Conservation (phyloP, 2,329 filamentous ascomycete species). For the Colletotrichum aenigma region DNA sequence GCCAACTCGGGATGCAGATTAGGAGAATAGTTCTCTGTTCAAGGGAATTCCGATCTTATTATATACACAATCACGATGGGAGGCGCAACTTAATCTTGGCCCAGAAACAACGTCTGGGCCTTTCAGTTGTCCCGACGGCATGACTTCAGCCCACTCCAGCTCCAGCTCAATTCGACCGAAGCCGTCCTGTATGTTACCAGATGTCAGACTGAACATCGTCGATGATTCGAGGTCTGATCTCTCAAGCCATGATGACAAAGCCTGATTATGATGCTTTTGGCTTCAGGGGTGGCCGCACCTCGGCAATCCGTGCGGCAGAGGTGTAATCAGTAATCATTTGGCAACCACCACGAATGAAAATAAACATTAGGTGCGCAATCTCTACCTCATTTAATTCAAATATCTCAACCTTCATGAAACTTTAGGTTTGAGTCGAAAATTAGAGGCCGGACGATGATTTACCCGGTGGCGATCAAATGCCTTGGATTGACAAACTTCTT, state of each 20-base stretch:
- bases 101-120: not conserved
- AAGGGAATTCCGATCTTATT: not conserved
- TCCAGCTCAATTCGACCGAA: not conserved
- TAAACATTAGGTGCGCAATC: not conserved
- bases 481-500: rapidly evolving
- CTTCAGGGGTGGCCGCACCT: not conserved
- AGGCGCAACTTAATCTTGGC: not conserved
- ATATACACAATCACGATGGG: not conserved
- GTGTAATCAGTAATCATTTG: not conserved
- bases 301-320: not conserved
- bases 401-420: not conserved
- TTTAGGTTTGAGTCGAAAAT: rapidly evolving
- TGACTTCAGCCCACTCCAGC: not conserved
- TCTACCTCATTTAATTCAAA: not conserved
- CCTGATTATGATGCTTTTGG: not conserved
- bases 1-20: not conserved
- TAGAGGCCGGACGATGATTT: not conserved
- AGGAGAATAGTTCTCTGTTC: not conserved
- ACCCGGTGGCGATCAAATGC: not conserved
- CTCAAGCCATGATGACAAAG: not conserved
- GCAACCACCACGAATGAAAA: not conserved
- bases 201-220: not conserved
- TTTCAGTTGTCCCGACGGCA: not conserved
- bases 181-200: not conserved
- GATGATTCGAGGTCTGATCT: not conserved